These are phyloP conservation scores for Tetrastigma voinierianum DNA, from an alignment of 164 flowering plant species.

Conservation along the genomic window DNA sequence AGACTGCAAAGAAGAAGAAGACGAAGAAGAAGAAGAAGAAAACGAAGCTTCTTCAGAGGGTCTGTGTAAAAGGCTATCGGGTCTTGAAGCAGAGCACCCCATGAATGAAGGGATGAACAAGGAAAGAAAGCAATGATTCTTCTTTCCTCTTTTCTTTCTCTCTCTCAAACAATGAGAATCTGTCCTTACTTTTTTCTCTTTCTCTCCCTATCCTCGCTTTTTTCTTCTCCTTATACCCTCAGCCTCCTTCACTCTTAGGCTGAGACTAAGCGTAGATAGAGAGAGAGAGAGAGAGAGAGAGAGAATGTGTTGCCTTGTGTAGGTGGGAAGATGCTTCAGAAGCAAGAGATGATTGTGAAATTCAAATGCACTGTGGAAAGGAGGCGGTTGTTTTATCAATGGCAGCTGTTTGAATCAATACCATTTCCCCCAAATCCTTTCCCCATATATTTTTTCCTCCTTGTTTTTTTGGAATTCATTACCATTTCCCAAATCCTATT, in stretches of 20 bases:
- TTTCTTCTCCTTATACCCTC: too few relatives aligned
- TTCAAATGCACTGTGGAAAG: slow-evolving; percentile 11
- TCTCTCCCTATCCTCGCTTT: not conserved
- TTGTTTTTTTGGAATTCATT: too few relatives aligned
- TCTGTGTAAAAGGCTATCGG: slow-evolving; percentile 15
- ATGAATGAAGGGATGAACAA: slow-evolving; percentile 21
- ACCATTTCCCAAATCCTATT: too few relatives aligned
- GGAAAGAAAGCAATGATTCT: not conserved
- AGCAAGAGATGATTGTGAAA: slow-evolving; percentile 10
- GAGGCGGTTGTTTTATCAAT: too few relatives aligned
- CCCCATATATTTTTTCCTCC: too few relatives aligned
- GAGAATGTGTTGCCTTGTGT: not conserved
- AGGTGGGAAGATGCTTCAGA: slow-evolving; percentile 20
- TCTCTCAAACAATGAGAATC: not conserved
- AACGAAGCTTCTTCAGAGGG: slow-evolving; percentile 1
- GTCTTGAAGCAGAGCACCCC: slow-evolving; percentile 58
- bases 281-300: too few relatives aligned
- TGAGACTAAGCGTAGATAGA: not conserved
- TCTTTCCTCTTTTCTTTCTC: not conserved
- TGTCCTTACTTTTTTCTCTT: too few relatives aligned
- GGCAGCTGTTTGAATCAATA: too few relatives aligned
- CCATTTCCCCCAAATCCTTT: too few relatives aligned
- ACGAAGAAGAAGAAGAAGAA: slow-evolving; percentile 9
- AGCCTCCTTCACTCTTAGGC: not conserved
- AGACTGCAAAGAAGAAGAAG: slow-evolving; percentile 1